These are phyloP conservation scores for Scedosporium aurantiacum DNA, from an alignment of 2,329 filamentous ascomycete genomes.

Conservation along the genomic window DNA sequence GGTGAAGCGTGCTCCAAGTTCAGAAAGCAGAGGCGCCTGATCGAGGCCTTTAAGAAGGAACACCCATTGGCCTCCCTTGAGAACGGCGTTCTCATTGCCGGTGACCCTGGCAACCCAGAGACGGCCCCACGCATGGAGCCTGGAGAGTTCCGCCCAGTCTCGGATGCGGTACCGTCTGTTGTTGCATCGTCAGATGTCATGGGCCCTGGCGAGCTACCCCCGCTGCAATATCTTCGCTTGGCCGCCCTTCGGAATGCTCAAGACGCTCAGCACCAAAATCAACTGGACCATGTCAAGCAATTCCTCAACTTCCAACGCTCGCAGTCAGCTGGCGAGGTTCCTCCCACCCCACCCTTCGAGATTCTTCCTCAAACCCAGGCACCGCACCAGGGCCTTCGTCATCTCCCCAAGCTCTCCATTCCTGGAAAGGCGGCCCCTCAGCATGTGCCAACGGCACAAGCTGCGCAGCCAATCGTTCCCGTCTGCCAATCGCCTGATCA, in stretches of 20 bases:
- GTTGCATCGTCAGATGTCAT: constrained; percentile 87
- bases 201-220: constrained; percentile 53
- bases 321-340: constrained; percentile 43
- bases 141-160: constrained; percentile 38
- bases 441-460: constrained; percentile 11
- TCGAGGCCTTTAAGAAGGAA: constrained; percentile 64
- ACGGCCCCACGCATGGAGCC: constrained; percentile 33
- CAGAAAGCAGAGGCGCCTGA: constrained; percentile 66
- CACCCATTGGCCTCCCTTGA: constrained; percentile 48
- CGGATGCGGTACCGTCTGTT: constrained; percentile 68
- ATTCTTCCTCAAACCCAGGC: constrained; percentile 11
- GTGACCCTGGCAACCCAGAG: constrained; percentile 66
- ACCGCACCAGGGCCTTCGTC: constrained; percentile 44
- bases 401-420: constrained; percentile 52
- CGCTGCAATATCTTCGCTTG: constrained; percentile 62
- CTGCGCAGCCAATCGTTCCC: constrained; percentile 11
- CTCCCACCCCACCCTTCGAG: constrained; percentile 60
- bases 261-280: constrained; percentile 60
- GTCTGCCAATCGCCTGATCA: background rate
- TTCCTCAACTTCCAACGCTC: constrained; percentile 76
- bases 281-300: constrained; percentile 86
- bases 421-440: constrained; percentile 27
- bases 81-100: constrained; percentile 60
- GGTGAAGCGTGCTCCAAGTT: constrained; percentile 78
- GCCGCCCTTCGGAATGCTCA: constrained; percentile 46